Conservation (phyloP, 1,284 basidiomycete genomes). For the Leccinum solheimii region DNA sequence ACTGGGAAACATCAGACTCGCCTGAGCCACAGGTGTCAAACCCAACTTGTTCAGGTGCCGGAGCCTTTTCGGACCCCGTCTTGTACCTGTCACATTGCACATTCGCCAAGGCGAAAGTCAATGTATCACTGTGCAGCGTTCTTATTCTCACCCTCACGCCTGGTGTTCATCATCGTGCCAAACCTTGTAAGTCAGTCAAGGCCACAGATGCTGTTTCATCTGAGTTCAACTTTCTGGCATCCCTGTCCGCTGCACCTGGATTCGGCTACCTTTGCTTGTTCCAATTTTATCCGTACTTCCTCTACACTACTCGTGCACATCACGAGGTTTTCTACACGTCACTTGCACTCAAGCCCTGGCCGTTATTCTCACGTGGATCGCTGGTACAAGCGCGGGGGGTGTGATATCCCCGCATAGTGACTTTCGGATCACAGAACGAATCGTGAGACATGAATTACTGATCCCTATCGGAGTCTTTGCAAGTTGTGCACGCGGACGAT, state of each 20-base stretch:
- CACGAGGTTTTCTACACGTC: not conserved
- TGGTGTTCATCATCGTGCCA: not conserved
- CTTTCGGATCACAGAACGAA: not conserved
- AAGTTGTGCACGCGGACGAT: not conserved
- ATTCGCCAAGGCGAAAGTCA: not conserved
- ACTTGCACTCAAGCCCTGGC: not conserved
- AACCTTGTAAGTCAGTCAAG: not conserved
- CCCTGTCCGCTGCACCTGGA: not conserved
- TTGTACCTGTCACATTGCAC: not conserved
- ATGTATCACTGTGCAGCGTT: not conserved
- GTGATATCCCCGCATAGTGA: not conserved
- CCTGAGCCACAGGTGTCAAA: not conserved
- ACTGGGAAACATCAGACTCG: constrained; percentile 3
- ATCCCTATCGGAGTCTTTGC: not conserved
- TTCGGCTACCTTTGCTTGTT: not conserved
- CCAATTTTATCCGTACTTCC: not conserved
- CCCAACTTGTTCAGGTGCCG: not conserved
- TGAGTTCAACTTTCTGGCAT: not conserved
- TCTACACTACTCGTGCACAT: not conserved
- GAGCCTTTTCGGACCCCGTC: not conserved
- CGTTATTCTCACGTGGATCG: not conserved
- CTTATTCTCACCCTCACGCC: not conserved
- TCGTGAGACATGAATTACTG: not conserved
- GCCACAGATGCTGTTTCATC: not conserved
- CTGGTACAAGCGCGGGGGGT: not conserved